Conservation (phyloP, 306 rosid genomes). For the Vachellia collinsii region DNA sequence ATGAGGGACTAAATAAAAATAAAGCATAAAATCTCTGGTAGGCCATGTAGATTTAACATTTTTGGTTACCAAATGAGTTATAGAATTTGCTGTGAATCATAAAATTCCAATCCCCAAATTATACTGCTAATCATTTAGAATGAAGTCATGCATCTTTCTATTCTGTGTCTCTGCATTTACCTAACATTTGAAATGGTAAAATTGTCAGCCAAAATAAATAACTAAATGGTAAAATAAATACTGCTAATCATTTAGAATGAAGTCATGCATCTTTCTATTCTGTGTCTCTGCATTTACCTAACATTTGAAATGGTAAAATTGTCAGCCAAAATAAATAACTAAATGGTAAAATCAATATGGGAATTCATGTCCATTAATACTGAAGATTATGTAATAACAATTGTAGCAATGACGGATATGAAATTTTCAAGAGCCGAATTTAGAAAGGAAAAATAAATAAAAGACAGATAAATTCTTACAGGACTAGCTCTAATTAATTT, state of each 20-base stretch:
- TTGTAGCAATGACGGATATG: not conserved
- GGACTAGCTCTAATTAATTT: conserved; percentile 52
- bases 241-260: not conserved
- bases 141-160: conserved; percentile 9
- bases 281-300: not conserved
- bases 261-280: conserved; percentile 7
- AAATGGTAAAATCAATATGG: not conserved
- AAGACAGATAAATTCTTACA: not conserved
- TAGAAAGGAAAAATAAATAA: not conserved
- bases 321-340: no score
- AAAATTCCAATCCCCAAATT: not conserved
- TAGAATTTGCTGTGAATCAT: not conserved
- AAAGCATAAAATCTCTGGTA: not conserved
- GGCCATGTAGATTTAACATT: not conserved
- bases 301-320: not conserved
- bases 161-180: not conserved
- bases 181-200: not conserved
- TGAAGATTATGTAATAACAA: not conserved
- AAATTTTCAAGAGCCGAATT: not conserved
- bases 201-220: not conserved
- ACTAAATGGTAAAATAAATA: not conserved
- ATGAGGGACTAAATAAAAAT: conserved; percentile 1
- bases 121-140: not conserved
- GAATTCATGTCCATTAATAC: not conserved
- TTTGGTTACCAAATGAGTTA: not conserved